phyloP scores from a whole-genome alignment of 2,329 filamentous ascomycete species.

The Xylariaceae sp. region DNA sequence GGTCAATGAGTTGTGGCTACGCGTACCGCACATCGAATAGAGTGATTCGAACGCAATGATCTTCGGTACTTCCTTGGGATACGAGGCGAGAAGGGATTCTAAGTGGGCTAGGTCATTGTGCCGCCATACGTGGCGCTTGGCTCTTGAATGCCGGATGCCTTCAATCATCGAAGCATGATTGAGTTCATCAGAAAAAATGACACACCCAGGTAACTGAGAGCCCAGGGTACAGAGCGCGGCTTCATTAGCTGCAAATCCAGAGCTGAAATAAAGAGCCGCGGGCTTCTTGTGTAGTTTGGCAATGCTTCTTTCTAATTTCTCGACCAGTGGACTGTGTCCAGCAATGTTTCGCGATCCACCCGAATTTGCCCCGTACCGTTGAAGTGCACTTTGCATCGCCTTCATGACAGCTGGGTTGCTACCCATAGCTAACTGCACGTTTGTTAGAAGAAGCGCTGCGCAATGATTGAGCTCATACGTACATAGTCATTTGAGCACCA shows the following conservation, averaged over 20 bases:
- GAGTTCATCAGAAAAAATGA: conserved; percentile 93
- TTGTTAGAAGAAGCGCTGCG: not conserved
- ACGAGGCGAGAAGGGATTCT: conserved; percentile 83
- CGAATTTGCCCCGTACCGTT: conserved; percentile 90
- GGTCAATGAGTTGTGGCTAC: not conserved
- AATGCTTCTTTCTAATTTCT: conserved; percentile 75
- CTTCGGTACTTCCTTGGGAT: conserved; percentile 83
- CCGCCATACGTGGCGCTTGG: conserved; percentile 97
- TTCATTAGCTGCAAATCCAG: conserved; percentile 97
- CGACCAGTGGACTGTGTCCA: conserved; percentile 96
- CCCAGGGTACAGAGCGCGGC: conserved; percentile 91
- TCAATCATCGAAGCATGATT: conserved; percentile 99
- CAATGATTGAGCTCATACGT: not conserved
- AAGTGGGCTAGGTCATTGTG: conserved; percentile 92
- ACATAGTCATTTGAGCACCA: conserved; percentile 98
- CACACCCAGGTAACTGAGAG: conserved; percentile 90
- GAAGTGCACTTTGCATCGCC: conserved; percentile 89
- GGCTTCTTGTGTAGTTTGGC: conserved; percentile 91
- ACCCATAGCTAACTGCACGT: conserved; percentile 77
- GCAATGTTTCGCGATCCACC: conserved; percentile 97
- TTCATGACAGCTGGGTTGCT: conserved; percentile 81
- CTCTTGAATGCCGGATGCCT: conserved; percentile 93
- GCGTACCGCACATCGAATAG: conserved; percentile 86
- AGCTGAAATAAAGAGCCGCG: conserved; percentile 87
- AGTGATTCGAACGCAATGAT: conserved; percentile 98